These are phyloP conservation scores for Rhodotorula sp. DNA, from an alignment of 1,284 basidiomycete genomes.

Conservation along the genomic window DNA sequence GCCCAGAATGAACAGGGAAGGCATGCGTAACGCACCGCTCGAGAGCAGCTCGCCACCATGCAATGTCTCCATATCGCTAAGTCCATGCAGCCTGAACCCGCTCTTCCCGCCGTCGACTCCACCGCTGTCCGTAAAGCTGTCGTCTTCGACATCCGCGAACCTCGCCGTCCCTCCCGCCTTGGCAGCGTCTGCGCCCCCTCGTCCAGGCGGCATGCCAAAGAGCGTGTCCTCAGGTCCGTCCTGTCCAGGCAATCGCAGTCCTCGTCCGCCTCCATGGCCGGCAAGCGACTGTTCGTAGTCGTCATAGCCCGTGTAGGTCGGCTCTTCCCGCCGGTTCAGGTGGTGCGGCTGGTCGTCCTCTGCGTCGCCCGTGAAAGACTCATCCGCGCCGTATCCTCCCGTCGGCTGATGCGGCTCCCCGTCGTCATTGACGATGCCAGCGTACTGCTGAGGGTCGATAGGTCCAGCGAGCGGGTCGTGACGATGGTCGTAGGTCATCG, in stretches of 20 bases:
- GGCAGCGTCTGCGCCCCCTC: background rate
- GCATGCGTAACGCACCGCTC: conserved; percentile 14
- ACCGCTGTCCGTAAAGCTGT: conserved; percentile 5
- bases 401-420: background rate
- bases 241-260: conserved; percentile 17
- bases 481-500: conserved; percentile 3
- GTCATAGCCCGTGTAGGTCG: conserved; percentile 4
- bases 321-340: background rate
- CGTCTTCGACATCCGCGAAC: conserved; percentile 10
- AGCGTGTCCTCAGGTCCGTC: conserved; percentile 41
- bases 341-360: background rate
- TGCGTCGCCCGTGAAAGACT: conserved; percentile 14
- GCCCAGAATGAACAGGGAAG: too few relatives aligned
- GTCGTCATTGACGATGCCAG: conserved; percentile 33
- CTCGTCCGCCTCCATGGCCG: conserved; percentile 5
- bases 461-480: background rate
- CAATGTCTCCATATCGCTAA: conserved; percentile 42
- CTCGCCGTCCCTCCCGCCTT: background rate
- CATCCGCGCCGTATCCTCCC: background rate
- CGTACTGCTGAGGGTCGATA: conserved; percentile 15
- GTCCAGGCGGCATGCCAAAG: conserved; percentile 29
- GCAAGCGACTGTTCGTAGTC: conserved; percentile 6
- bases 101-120: conserved; percentile 11
- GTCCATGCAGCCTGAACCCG: conserved; percentile 38
- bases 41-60: conserved; percentile 42